Evolutionary conservation across 2,329 filamentous ascomycete genomes (phyloP), one percentile per base, ranked within the genome.

Genomic region (Colletotrichum echinochloae): DNA sequence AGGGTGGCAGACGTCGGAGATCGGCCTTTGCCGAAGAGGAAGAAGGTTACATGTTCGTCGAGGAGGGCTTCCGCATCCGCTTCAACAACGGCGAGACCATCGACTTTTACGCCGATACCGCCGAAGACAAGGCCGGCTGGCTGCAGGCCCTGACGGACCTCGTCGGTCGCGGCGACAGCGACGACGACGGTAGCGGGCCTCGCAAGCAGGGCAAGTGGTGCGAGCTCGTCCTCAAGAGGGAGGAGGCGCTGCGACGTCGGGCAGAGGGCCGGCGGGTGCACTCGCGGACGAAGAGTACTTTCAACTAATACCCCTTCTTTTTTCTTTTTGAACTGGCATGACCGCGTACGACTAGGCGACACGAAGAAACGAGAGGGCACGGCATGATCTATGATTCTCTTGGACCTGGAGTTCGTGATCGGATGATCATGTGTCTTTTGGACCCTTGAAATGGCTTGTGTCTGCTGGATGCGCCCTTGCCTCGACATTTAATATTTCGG

Each of bases 21-120:
- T 98, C 95, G 41, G 96, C 94, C 14, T 99, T 99, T 80, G 95
- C 95, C 1, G 96, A 98, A 81, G 96, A 99, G 74, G 96, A 99
- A 82, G 96, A 99, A 79, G 96, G 96, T 51, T 99, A 99, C 85
- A 97, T 98, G 93, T 99, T 99, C 80, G 95, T 99, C 63, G 96
- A 99, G 81, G 96, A 99, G 80, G 96, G 96, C 3, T 99, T 99
- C 91, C 94, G 96, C 49, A 97, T 99, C 79, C 94, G 95, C 68
- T 99, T 99, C 82, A 97, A 94, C 79, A 99, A 99, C 77, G 96
- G 96, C 72, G 96, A 99, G 83, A 91, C 97, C 73, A 99, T 99
- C 78, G 95, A 98, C 84, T 98, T 98, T 80, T 98, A 99, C 78
- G 96, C 95, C 77, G 95, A 98, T 81, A 95, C 90, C 39, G 89